These are phyloP conservation scores for Ambrosiella cleistominuta DNA, from an alignment of 2,329 filamentous ascomycete species.

Conservation along the genomic window DNA sequence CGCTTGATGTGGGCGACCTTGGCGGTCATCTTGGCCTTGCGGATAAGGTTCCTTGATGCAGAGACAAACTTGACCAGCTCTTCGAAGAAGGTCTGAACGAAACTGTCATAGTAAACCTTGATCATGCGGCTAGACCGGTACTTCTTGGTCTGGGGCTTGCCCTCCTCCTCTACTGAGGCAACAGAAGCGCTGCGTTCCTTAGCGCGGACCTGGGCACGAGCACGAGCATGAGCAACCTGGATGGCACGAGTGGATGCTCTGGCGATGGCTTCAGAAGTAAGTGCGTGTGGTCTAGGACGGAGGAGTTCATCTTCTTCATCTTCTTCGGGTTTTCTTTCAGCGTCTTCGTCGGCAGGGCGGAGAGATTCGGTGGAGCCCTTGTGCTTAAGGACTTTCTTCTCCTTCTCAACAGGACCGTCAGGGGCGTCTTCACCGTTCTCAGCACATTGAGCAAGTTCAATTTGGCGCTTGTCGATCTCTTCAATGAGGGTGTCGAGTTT, in stretches of 20 bases:
- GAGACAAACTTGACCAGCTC: conserved; percentile 67
- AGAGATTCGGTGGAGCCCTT: conserved; percentile 37
- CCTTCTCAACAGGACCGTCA: conserved; percentile 7
- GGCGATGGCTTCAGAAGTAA: conserved; percentile 20
- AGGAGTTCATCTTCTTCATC: conserved; percentile 13
- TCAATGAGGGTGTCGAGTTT: conserved; percentile 42
- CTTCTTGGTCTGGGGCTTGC: conserved; percentile 22
- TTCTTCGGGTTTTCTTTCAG: conserved; percentile 5
- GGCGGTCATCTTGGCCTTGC: conserved; percentile 73
- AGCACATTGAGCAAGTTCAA: conserved; percentile 36
- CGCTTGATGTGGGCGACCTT: conserved; percentile 50
- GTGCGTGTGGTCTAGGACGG: neutral
- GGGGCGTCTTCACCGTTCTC: conserved; percentile 14
- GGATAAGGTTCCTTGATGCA: conserved; percentile 62
- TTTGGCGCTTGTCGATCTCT: conserved; percentile 44
- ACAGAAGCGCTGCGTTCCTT: conserved; percentile 34
- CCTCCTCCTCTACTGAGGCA: conserved; percentile 26
- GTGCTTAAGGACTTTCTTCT: conserved; percentile 27
- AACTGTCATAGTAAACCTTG: conserved; percentile 82
- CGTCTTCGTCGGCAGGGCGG: conserved; percentile 29
- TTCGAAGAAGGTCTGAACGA: conserved; percentile 70
- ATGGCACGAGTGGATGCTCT: conserved; percentile 29
- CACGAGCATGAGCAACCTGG: conserved; percentile 28
- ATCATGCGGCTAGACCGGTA: conserved; percentile 60
- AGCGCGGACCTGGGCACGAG: conserved; percentile 31